Base-by-base conservation (phyloP, 345 rosid genomes). In the Sisymbrium altissimum region DNA sequence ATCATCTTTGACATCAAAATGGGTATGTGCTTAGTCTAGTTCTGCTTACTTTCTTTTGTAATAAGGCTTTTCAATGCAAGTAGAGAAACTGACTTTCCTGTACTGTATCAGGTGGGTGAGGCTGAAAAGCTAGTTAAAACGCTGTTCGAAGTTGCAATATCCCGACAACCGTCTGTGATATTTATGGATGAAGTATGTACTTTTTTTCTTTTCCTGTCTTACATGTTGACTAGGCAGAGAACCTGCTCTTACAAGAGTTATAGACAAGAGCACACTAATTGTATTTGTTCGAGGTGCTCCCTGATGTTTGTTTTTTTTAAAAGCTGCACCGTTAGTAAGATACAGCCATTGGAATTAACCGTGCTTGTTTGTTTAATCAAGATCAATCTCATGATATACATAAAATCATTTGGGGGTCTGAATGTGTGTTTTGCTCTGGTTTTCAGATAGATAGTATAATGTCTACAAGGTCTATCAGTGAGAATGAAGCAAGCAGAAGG, bases 81-180 rank as follows among this genome's bases (percentile, higher is more conserved):
- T 19, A 23, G 9, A 7, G 58, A 46, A 56, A 46, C 17, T 55
- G 36, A 55, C 71, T 38, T 57, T 52, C 46, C 41, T 70, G 27
- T 53, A 33, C 27, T 62, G 64, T 33, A 63, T 69, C 80, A 94
- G 98, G 97, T 94, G 73, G 98, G 98, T 14, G 98, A 94, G 83
- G 98, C 84, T 72, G 98, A 94, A 78, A 94, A 91, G 83, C 95
- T 94, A 65, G 98, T 94, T 19, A 89, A 93, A 66, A 86, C 96
- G 72, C 86, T 94, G 68, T 94, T 94, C 76, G 81, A 86, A 83
- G 96, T 91, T 80, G 97, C 98, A 73, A 83, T 83, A 74, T 88
- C 97, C 46, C 86, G 88, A 80, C 98, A 94, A 79, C 98, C 98
- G 30, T 91, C 96, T 39, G 96, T 94, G 40, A 94, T 94, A 49